Evolutionary conservation across 306 rosid species (phyloP), one percentile per base, ranked within the genome.

Genomic region (Herpetospermum pedunculosum): DNA sequence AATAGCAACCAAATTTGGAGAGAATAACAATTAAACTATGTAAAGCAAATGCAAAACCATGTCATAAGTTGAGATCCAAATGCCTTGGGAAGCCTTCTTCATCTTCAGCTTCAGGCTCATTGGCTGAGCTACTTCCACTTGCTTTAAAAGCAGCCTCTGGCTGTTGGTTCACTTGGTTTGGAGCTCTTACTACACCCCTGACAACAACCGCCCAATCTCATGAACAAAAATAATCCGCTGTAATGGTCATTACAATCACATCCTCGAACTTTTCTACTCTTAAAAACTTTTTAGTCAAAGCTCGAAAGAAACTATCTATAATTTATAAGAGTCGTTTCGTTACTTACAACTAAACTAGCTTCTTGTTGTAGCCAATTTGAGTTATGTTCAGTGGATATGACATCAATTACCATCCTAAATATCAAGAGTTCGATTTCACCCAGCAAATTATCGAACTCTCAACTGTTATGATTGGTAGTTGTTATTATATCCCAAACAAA

Each of bases 101-200:
- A 19, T 44, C 19, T 41, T 65, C 32, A 0, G 48, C n/a, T 14
- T 65, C 70, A 0, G 72, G 54, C 23, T 68, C 73, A 26, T 12
- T 35, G 18, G 32, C 30, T 5, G 65, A 73, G 62, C n/a, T 74
- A 19, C 69, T 74, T 57, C 70, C 69, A 10, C 77, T 55, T 19
- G 85, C 30, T 37, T 74, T 35, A 53, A 54, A 54, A 21, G 35
- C 8, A 30, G 34, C 10, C 11, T 41, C 55, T 3, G 55, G 76
- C 21, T 34, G 47, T 53, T 67, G 73, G 73, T 82, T 82, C 75
- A 87, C 37, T 74, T 82, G 92, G 75, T 85, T 89, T 15, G 98
- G 96, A 15, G 85, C 90, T 85, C 77, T 85, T 1, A 87, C 83
- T 32, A 77, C 82, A 15, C 85, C 90, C 85, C 98, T 90, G 80